phyloP scores from a whole-genome alignment of 495 filamentous ascomycete genomes.

The Neurospora sp. region DNA sequence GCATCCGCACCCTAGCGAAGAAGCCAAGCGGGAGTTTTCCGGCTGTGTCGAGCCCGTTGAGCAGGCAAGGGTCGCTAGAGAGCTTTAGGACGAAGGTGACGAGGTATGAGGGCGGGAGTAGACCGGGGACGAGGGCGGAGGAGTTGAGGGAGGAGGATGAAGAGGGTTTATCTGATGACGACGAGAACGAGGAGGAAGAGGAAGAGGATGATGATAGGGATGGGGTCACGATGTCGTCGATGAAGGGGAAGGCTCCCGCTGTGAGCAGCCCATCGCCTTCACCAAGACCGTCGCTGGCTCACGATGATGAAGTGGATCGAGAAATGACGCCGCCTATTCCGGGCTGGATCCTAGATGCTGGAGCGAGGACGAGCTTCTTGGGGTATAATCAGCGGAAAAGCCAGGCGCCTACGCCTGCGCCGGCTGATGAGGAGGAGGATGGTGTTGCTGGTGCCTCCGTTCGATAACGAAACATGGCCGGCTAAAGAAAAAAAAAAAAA shows the following conservation, averaged over 20 bases:
- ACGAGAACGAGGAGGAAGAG: neutral
- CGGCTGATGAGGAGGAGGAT: neutral
- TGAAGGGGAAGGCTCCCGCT: neutral
- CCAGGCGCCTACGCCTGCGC: neutral
- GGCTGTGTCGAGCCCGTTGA: conserved; percentile 41
- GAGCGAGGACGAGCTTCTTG: conserved; percentile 33
- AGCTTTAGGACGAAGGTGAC: conserved; percentile 12
- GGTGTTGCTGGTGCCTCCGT: neutral
- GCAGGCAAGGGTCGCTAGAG: conserved; percentile 40
- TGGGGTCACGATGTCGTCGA: neutral
- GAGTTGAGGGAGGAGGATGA: conserved; percentile 24
- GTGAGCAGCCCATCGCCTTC: neutral
- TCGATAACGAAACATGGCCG: neutral
- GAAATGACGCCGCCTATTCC: conserved; percentile 48
- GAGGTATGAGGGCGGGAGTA: neutral
- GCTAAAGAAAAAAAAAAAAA: neutral
- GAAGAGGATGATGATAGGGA: neutral
- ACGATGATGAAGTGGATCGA: neutral
- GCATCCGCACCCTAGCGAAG: conserved; percentile 44
- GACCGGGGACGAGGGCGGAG: conserved; percentile 17
- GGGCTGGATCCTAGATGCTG: conserved; percentile 44
- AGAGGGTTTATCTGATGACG: neutral
- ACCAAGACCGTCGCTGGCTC: neutral
- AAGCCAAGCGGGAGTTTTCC: conserved; percentile 60
- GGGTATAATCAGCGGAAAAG: conserved; percentile 23